Conservation (phyloP, 805 yeast genomes). For the Blastobotrys mokoenaii region DNA sequence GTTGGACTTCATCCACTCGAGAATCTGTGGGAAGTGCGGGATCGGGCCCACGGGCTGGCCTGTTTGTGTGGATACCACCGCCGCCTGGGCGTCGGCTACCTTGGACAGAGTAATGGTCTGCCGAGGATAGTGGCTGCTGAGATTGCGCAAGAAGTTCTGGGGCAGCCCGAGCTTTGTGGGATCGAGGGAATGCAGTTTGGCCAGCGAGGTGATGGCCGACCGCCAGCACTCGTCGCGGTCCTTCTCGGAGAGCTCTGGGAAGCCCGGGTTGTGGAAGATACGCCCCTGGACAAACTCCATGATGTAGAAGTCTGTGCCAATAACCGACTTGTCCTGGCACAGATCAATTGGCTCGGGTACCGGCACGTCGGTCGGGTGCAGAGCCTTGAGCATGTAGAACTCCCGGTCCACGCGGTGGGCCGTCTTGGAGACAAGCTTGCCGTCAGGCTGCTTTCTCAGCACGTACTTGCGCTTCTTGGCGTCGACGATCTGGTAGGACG, state of each 20-base stretch:
- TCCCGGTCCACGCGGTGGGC: slow-evolving; percentile 62
- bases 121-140: slow-evolving; percentile 41
- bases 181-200: slow-evolving; percentile 43
- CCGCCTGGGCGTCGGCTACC: slow-evolving; percentile 35
- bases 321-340: slow-evolving; percentile 47
- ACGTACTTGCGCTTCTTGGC: slow-evolving; percentile 35
- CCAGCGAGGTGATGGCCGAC: slow-evolving; percentile 40
- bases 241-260: slow-evolving; percentile 31
- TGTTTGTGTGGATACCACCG: slow-evolving; percentile 20
- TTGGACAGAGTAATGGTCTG: slow-evolving; percentile 40
- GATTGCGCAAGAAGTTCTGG: slow-evolving; percentile 30
- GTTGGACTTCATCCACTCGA: slow-evolving; percentile 34
- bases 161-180: slow-evolving; percentile 41
- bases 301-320: slow-evolving; percentile 50
- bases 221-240: slow-evolving; percentile 34
- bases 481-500: slow-evolving; percentile 46
- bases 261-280: slow-evolving; percentile 45
- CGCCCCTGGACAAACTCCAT: slow-evolving; percentile 55
- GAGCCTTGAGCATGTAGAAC: slow-evolving; percentile 40
- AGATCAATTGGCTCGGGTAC: slow-evolving; percentile 45
- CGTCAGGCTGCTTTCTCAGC: slow-evolving; percentile 48
- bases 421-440: slow-evolving; percentile 41
- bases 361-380: slow-evolving; percentile 36
- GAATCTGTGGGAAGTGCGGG: slow-evolving; percentile 37
- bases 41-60: slow-evolving; percentile 36